These are phyloP conservation scores for Ophiostoma triangulosporum DNA, from an alignment of 2,329 filamentous ascomycete genomes.

Conservation along the genomic window DNA sequence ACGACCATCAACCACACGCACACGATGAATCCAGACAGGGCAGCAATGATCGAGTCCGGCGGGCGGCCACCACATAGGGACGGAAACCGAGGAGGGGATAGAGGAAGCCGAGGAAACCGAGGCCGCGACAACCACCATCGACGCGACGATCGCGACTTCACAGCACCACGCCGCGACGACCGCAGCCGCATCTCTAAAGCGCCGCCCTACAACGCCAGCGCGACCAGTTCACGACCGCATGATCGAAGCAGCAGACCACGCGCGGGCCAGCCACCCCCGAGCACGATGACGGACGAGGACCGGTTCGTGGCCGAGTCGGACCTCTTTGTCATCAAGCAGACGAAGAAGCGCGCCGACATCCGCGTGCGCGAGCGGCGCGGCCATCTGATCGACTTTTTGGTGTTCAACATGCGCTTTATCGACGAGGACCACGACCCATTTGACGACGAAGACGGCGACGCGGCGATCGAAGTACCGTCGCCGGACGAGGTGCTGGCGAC, in stretches of 20 bases:
- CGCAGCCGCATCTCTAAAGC: conserved; percentile 40
- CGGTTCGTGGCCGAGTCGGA: conserved; percentile 92
- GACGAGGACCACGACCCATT: conserved; percentile 75
- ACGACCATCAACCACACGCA: neutral
- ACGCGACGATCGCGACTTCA: conserved; percentile 30
- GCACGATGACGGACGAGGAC: conserved; percentile 51
- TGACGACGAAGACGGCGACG: conserved; percentile 68
- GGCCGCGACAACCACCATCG: neutral
- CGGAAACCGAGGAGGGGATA: neutral
- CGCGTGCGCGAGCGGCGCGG: conserved; percentile 83
- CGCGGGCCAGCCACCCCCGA: conserved; percentile 16
- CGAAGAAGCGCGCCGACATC: conserved; percentile 95
- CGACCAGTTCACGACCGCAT: neutral
- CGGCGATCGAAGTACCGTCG: conserved; percentile 60
- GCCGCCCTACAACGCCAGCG: conserved; percentile 8
- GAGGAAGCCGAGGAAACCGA: neutral
- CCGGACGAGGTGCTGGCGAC: conserved; percentile 71
- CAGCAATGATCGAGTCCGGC: conserved; percentile 38
- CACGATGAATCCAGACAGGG: conserved; percentile 40
- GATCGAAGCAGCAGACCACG: neutral
- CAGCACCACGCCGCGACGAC: conserved; percentile 40
- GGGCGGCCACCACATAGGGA: conserved; percentile 23
- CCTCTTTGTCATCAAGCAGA: conserved; percentile 87
- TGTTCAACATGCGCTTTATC: conserved; percentile 78
- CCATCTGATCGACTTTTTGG: conserved; percentile 85